A percentile compares a stretch with the other conserved stretches of the same genome.
Conservation (phyloP, 768 basidiomycete species). For the Hirschioporus abietinus region DNA sequence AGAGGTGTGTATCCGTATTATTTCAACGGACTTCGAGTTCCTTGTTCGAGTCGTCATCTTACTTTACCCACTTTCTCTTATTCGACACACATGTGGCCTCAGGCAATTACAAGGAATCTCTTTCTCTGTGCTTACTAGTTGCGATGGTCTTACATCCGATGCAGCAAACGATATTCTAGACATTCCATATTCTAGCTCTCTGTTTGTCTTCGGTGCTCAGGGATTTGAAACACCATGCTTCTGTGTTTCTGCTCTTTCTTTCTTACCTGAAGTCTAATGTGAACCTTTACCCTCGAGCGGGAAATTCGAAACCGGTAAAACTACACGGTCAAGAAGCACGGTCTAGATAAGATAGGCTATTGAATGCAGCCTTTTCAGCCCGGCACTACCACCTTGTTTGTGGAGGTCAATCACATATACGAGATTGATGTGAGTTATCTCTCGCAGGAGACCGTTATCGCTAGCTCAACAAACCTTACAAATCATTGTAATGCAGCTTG, state of each 20-base stretch:
- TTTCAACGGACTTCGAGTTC: no score
- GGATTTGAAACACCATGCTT: neutral
- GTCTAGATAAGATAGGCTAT: neutral
- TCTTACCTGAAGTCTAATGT: neutral
- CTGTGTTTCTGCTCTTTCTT: neutral
- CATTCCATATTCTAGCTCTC: neutral
- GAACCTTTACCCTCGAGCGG: neutral
- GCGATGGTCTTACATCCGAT: no score
- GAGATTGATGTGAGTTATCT: conserved; percentile 54
- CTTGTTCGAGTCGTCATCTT: no score
- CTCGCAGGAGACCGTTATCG: conserved; percentile 22
- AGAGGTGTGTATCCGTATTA: no score
- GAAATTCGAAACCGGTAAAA: no score
- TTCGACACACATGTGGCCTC: no score
- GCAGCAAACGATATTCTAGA: neutral
- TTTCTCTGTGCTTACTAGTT: no score
- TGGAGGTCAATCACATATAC: conserved; percentile 77
- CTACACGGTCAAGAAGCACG: neutral
- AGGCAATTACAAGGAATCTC: no score
- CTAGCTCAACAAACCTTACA: neutral
- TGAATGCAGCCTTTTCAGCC: neutral
- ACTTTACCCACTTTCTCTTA: no score
- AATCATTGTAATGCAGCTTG: conserved; percentile 47
- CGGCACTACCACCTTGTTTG: conserved; percentile 60
- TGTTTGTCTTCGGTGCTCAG: neutral